A percentile compares a stretch with the other conserved stretches of the same genome.
Evolutionary conservation across 2,329 filamentous ascomycete genomes (phyloP).

Genomic region (Neofusicoccum umdonicola): DNA sequence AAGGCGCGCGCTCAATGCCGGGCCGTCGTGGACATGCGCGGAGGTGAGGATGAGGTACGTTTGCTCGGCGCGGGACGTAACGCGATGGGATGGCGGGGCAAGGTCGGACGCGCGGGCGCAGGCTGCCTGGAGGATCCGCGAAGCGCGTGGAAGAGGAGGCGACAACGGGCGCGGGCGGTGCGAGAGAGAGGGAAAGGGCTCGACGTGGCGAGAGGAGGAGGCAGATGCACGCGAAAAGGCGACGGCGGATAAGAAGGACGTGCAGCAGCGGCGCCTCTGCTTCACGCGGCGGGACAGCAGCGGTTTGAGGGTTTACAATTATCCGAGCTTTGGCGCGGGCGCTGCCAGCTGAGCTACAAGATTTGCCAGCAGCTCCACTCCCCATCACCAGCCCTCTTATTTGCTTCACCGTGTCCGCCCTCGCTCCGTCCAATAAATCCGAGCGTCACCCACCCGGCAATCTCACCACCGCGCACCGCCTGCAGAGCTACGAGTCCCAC

Average conservation of each 20-base stretch:
- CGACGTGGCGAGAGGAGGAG: slow-evolving; percentile 5
- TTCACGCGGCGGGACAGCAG: not conserved
- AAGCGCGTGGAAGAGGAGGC: slow-evolving; percentile 1
- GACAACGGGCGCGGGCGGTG: slow-evolving; percentile 1
- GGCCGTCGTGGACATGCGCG: slow-evolving; percentile 15
- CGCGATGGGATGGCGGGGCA: slow-evolving; percentile 18
- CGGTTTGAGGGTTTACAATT: slow-evolving; percentile 12
- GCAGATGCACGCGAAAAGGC: slow-evolving; percentile 15
- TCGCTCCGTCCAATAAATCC: not conserved
- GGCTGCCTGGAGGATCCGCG: slow-evolving; percentile 1
- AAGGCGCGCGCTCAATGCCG: slow-evolving; percentile 16
- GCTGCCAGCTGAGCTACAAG: slow-evolving; percentile 12
- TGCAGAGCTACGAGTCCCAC: not conserved
- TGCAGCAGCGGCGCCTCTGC: slow-evolving; percentile 9
- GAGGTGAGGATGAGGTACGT: slow-evolving; percentile 7
- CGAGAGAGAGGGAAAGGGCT: not conserved
- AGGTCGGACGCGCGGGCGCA: slow-evolving; percentile 14
- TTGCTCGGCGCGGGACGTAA: slow-evolving; percentile 17
- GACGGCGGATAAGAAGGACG: slow-evolving; percentile 15
- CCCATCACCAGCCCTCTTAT: slow-evolving; percentile 3
- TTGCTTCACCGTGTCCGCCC: slow-evolving; percentile 4
- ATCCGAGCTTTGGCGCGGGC: not conserved
- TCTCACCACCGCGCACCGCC: not conserved
- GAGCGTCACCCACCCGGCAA: not conserved
- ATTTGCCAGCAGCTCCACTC: slow-evolving; percentile 14